Percentiles rank a stretch among this genome's conserved stretches.
phyloP scores from a whole-genome alignment of 1,139 yeast genomes.

The Yamadazyma jaroonii region DNA sequence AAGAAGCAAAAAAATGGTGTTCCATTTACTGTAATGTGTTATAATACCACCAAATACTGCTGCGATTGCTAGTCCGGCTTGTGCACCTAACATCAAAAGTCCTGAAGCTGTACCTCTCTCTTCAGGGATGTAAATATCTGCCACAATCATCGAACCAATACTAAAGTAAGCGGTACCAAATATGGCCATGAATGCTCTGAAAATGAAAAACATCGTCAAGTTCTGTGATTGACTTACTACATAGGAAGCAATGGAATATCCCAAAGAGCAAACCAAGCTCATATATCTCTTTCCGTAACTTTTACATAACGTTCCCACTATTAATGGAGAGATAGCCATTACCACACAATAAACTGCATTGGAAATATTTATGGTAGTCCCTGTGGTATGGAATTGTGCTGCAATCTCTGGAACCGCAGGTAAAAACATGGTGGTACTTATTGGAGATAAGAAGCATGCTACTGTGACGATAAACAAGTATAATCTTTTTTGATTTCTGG shows the following conservation, averaged over 20 bases:
- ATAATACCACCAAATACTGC: slow-evolving; percentile 45
- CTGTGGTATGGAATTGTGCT: slow-evolving; percentile 37
- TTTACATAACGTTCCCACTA: slow-evolving; percentile 42
- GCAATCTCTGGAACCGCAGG: slow-evolving; percentile 50
- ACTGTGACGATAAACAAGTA: slow-evolving; percentile 16
- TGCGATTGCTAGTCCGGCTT: slow-evolving; percentile 46
- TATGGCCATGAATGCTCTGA: slow-evolving; percentile 43
- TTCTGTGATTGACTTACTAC: slow-evolving; percentile 43
- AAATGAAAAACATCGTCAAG: slow-evolving; percentile 47
- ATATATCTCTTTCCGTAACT: slow-evolving; percentile 44
- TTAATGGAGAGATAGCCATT: slow-evolving; percentile 48
- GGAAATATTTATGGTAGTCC: slow-evolving; percentile 41
- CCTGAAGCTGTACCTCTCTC: slow-evolving; percentile 48
- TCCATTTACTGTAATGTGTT: slow-evolving; percentile 46
- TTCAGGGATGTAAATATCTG: slow-evolving; percentile 44
- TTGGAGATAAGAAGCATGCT: slow-evolving; percentile 34
- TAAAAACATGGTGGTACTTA: slow-evolving; percentile 36
- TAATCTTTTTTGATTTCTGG: slow-evolving; percentile 8
- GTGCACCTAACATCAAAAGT: slow-evolving; percentile 40
- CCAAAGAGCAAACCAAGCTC: slow-evolving; percentile 29
- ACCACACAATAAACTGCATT: slow-evolving; percentile 45
- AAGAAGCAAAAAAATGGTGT: slow-evolving; percentile 45
- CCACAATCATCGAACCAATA: slow-evolving; percentile 43
- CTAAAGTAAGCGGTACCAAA: slow-evolving; percentile 51
- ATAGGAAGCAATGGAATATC: slow-evolving; percentile 8